Evolutionary conservation across 352 stramenopile genomes (phyloP).

Genomic region (Thalassiosira hispida): DNA sequence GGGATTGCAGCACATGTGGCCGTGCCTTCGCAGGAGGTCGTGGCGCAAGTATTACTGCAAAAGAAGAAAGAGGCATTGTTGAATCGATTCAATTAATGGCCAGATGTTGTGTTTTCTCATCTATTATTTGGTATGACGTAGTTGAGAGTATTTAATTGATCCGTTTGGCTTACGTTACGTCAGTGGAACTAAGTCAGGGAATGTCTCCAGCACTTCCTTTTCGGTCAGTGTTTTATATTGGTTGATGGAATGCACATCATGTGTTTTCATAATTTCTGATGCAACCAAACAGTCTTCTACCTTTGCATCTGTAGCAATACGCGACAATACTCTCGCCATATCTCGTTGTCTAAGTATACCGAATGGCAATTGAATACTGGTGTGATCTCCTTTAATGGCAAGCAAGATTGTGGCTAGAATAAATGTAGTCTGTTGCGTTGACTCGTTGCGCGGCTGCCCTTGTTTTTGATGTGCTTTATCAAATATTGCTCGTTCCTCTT

Average conservation of each 20-base stretch:
- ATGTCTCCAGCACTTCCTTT: slow-evolving; percentile 30
- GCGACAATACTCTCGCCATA: slow-evolving; percentile 23
- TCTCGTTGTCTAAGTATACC: slow-evolving; percentile 34
- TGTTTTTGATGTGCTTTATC: not conserved
- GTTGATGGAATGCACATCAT: slow-evolving; percentile 8
- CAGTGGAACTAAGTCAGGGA: slow-evolving; percentile 35
- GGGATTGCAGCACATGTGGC: slow-evolving; percentile 51
- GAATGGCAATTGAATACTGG: slow-evolving; percentile 25
- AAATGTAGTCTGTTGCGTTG: slow-evolving; percentile 17
- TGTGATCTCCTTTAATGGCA: slow-evolving; percentile 53
- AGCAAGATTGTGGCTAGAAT: slow-evolving; percentile 48
- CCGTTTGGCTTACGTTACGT: slow-evolving; percentile 11
- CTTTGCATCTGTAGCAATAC: slow-evolving; percentile 45
- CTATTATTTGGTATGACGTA: not conserved
- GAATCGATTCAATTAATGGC: slow-evolving; percentile 34
- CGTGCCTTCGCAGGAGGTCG: slow-evolving; percentile 69
- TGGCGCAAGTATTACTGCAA: slow-evolving; percentile 65
- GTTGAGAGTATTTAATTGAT: not conserved
- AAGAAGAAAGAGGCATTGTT: slow-evolving; percentile 81
- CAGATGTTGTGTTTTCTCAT: slow-evolving; percentile 18
- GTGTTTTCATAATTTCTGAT: slow-evolving; percentile 36
- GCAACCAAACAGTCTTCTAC: slow-evolving; percentile 49
- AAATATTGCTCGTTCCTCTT: slow-evolving; percentile 29
- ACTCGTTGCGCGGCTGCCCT: not conserved
- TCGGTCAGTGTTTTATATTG: not conserved